Conservation (phyloP, 208 protist genomes). For the Leishmania lainsoni region DNA sequence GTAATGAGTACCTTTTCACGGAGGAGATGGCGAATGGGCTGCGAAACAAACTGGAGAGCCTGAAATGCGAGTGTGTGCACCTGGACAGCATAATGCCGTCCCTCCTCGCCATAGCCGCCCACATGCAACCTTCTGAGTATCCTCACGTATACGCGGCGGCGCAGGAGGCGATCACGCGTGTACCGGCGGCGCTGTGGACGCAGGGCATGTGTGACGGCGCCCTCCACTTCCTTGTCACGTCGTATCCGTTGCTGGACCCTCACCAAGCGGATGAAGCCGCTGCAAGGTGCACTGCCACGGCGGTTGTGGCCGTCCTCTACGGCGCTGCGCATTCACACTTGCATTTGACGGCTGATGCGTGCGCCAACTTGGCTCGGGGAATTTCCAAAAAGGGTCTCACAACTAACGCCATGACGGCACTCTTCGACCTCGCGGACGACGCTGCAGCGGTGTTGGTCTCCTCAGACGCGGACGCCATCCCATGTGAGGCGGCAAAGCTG, state of each 20-base stretch:
- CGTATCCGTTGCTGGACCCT: neutral
- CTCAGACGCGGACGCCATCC: neutral
- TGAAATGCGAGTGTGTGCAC: slow-evolving; percentile 14
- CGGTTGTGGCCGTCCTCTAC: slow-evolving; percentile 12
- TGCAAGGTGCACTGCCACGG: neutral
- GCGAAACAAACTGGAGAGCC: slow-evolving; percentile 22
- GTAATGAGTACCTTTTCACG: slow-evolving; percentile 53
- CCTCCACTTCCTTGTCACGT: slow-evolving; percentile 16
- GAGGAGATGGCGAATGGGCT: slow-evolving; percentile 36
- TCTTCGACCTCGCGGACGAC: slow-evolving; percentile 12
- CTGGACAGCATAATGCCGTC: slow-evolving; percentile 14
- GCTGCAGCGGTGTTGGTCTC: neutral
- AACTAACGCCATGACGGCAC: neutral
- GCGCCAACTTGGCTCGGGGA: slow-evolving; percentile 5
- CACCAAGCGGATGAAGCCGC: neutral
- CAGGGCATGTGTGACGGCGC: slow-evolving; percentile 14
- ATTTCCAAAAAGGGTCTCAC: slow-evolving; percentile 6
- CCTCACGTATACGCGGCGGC: neutral
- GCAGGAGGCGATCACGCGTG: neutral
- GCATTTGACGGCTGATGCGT: neutral
- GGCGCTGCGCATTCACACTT: slow-evolving; percentile 16
- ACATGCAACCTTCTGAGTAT: slow-evolving; percentile 9
- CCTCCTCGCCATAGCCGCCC: slow-evolving; percentile 24
- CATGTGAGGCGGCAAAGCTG: neutral
- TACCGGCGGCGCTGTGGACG: slow-evolving; percentile 24